Evolutionary conservation across 2,329 filamentous ascomycete species (phyloP).

Genomic region (Calonectria pteridis): DNA sequence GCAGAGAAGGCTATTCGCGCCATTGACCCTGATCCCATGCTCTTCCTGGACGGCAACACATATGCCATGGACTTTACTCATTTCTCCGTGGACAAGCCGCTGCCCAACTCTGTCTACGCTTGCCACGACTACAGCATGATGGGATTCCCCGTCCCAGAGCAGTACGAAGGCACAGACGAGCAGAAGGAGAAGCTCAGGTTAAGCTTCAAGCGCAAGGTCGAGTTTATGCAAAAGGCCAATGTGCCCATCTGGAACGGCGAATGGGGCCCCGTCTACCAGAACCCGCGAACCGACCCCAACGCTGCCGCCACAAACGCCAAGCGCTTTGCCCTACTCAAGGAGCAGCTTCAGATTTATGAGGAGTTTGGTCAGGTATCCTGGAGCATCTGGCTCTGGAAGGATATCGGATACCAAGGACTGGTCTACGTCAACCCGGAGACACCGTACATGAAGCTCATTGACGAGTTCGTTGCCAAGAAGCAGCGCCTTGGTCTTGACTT

Average conservation of each 20-base stretch:
- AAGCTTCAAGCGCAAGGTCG: constrained; percentile 57
- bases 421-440: constrained; percentile 60
- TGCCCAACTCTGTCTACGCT: constrained; percentile 64
- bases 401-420: constrained; percentile 69
- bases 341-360: constrained; percentile 55
- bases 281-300: constrained; percentile 50
- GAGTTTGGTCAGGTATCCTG: constrained; percentile 55
- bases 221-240: constrained; percentile 56
- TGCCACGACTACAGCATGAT: constrained; percentile 66
- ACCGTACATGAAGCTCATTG: constrained; percentile 63
- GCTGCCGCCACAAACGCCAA: constrained; percentile 54
- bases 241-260: constrained; percentile 64
- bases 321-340: constrained; percentile 55
- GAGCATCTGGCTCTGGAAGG: constrained; percentile 73
- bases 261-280: constrained; percentile 64
- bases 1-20: constrained; percentile 54
- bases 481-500: constrained; percentile 64
- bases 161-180: constrained; percentile 54
- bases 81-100: constrained; percentile 52
- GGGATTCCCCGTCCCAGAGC: constrained; percentile 60
- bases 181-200: constrained; percentile 57
- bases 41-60: constrained; percentile 65
- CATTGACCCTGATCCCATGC: constrained; percentile 61
- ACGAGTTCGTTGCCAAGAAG: constrained; percentile 68
- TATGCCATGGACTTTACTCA: constrained; percentile 64